Evolutionary conservation across 1,139 yeast species (phyloP), one percentile per base, ranked within the genome.

Genomic region (Yamadazyma jaroonii): DNA sequence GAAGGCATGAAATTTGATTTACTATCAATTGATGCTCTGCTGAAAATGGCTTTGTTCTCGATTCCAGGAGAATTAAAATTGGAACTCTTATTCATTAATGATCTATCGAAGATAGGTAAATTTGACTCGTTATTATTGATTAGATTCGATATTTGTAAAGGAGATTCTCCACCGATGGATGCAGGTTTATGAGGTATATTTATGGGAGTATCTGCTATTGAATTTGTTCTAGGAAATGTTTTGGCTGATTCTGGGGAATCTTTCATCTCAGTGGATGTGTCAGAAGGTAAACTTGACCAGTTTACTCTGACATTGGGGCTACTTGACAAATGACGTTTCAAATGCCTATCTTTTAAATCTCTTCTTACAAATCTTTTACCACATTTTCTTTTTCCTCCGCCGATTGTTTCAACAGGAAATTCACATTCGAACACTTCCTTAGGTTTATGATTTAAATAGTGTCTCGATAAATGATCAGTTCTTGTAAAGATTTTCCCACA

Each of bases 341-440:
- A 48, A 41, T 70, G 76, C 28, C 74, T 47, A 31, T 68, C 74
- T 33, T 58, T 57, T 34, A 70, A 53, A 42, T 70, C 76, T 36
- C 56, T 59, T n/a, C 76, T 43, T 5, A 66, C 76, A 55, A 70
- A 70, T 3, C 64, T 62, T 43, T 67, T 66, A n/a, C 73, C 73
- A 50, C 76, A 70, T 27, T 43, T 41, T 31, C 52, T 39, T 31
- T 41, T 44, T 3, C 44, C 47, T 2, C 61, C 63, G 27, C 57
- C 61, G 25, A 50, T 50, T 27, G 58, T 63, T 7, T 55, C 59
- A 9, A 67, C 47, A 9, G 54, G 36, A 37, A 54, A 66, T 29
- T 64, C 69, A 53, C 77, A 71, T 25, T 59, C 59, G 46, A 49
- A 59, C 2, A 57, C 52, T 34, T 56, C 53, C 42, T 59, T 59